Base-by-base conservation (phyloP, 768 basidiomycete species). In the Phaeotremella skinneri region DNA sequence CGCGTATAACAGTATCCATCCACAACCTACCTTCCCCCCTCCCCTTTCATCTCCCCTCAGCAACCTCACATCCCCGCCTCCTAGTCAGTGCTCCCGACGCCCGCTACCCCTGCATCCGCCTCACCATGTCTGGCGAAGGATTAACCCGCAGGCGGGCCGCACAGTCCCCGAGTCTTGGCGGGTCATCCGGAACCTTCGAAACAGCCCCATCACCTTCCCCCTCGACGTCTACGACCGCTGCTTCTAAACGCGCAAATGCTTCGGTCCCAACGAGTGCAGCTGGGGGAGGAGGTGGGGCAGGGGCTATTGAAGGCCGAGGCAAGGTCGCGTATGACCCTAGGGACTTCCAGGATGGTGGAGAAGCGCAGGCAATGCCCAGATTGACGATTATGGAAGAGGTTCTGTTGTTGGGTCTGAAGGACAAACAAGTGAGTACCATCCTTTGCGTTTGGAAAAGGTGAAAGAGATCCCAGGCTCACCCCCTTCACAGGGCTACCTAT, bases 341-440 rank as follows among this genome's bases (percentile, higher is more conserved):
- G 54, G 96, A 99, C 79, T 76, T 96, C 64, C 79, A 82, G 47
- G 69, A 75, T 59, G 66, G 64, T 2, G 70, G 64, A 9, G 84
- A 88, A 72, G 57, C 56, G 2, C 83, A 84, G 54, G 85, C 83
- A 77, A 82, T 87, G 77, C 96, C 96, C 2, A 81, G 82, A 57
- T 80, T 99, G 67, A 99, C 96, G 25, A 83, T 99, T 56, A 89
- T 98, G 89, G 96, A 99, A 80, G 96, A 99, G 80, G 86, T 99
- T 4, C 80, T 98, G 61, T 78, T 99, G 56, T 79, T 99, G 13
- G 96, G 96, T 3, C 80, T 99, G 58, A 97, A 98, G 77, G 96
- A 98, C 79, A 93, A 92, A 74, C 91, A 94, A 81, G 91, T 91
- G 68, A 58, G 78, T 69, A 6, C 11, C 14, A 25, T 6, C 3